Evolutionary conservation across 2,329 filamentous ascomycete species (phyloP), one percentile per base, ranked within the genome.

Genomic region (Exophiala xenobiotica): DNA sequence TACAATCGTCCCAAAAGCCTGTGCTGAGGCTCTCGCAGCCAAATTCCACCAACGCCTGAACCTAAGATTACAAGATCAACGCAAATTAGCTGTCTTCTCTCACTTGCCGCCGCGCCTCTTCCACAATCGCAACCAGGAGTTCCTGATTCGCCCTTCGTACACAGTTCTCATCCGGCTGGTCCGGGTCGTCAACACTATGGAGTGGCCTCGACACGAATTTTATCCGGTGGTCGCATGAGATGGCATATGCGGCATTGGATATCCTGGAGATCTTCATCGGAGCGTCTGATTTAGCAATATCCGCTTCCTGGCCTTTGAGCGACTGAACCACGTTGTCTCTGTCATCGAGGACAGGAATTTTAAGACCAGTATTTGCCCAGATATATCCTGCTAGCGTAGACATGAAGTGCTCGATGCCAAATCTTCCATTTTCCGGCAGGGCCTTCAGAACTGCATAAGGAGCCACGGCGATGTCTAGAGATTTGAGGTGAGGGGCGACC

Each of bases 181-280:
- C 24, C n/a, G n/a, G 45, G 3, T 19, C 20, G 7, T 49, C 52
- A 8, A 42, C 41, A 11, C 37, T 49, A 19, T 57, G 44, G 12
- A 59, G 38, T 9, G 54, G 45, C 33, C 47, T 57, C n/a, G 29
- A 26, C 20, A 47, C 43, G 48, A 59, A 56, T 33, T 60, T 62
- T 18, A 62, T 12, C 19, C 52, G 46, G 12, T 54, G 51, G 14
- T 60, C 56, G 8, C 29, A 38, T 3, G 53, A 56, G 19, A 62
- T 46, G 1, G 53, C 56, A 39, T 59, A 62, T 19, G 58, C 53
- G 12, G 46, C 42, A 20, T 29, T 57, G 11, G 50, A 45, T 7
- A 62, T 54, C 23, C 47, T 54, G 1, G 56, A 57, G 16, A 62
- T 41, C 23, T 47, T 53, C 44, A 61, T 46, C 14, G 57, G 55